Conservation (phyloP, 305 asterid species). For the Andrographis paniculata region DNA sequence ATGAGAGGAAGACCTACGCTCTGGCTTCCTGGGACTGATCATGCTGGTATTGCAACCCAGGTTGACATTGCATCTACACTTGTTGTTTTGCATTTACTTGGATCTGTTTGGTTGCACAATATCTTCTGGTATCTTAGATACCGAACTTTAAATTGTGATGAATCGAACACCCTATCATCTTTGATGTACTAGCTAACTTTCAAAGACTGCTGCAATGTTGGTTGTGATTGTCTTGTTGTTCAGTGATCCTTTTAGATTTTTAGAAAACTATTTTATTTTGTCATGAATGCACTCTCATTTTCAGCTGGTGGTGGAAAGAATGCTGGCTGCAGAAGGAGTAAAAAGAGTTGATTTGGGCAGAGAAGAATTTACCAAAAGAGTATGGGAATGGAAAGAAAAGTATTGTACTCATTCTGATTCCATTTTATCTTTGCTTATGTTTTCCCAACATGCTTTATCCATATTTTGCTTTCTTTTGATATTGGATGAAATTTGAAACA, state of each 20-base stretch:
- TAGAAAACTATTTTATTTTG: slow-evolving; percentile 14
- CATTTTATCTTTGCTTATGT: not conserved
- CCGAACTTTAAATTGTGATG: too few relatives aligned
- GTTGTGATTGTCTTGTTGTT: too few relatives aligned
- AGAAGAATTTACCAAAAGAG: slow-evolving; percentile 84
- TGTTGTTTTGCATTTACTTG: not conserved
- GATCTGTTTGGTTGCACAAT: not conserved
- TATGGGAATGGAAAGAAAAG: slow-evolving; percentile 99
- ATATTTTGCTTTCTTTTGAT: not conserved
- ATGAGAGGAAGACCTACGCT: slow-evolving; percentile 96
- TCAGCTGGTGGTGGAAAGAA: slow-evolving; percentile 97
- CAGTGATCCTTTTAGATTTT: too few relatives aligned
- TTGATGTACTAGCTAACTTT: too few relatives aligned
- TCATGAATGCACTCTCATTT: slow-evolving; percentile 20
- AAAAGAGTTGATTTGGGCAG: slow-evolving; percentile 84
- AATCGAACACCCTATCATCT: too few relatives aligned
- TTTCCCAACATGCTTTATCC: slow-evolving; percentile 8
- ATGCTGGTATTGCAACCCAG: slow-evolving; percentile 99
- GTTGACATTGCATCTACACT: slow-evolving; percentile 31
- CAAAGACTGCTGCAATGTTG: too few relatives aligned
- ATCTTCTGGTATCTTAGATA: too few relatives aligned
- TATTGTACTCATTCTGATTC: slow-evolving; percentile 28
- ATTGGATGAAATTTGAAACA: too few relatives aligned
- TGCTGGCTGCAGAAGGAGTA: slow-evolving; percentile 91
- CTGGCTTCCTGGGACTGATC: slow-evolving; percentile 99